Conservation (phyloP, 140 eudicot species). For the Oenanthe javanica region DNA sequence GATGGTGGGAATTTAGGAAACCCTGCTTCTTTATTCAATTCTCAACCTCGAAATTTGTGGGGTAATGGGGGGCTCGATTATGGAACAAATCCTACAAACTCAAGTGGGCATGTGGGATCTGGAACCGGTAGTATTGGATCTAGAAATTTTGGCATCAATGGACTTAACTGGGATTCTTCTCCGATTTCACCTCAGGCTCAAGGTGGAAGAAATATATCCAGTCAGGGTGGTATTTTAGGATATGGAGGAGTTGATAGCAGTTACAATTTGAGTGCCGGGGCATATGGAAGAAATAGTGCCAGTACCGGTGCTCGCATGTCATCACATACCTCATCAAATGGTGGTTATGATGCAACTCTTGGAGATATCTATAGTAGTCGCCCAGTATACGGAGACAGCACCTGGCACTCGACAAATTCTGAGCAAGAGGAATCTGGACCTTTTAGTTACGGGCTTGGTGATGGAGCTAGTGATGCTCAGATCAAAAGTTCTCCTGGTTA, state of each 20-base stretch:
- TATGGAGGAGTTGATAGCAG: conserved; percentile 47
- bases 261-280: conserved; percentile 34
- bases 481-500: conserved; percentile 44
- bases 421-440: conserved; percentile 61
- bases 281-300: conserved; percentile 46
- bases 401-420: conserved; percentile 52
- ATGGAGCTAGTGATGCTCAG: conserved; percentile 39
- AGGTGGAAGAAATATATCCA: conserved; percentile 31
- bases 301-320: conserved; percentile 31
- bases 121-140: conserved; percentile 42
- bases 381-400: conserved; percentile 47
- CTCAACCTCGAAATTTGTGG: conserved; percentile 43
- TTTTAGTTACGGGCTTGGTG: conserved; percentile 50
- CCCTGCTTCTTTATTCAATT: conserved; percentile 47
- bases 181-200: conserved; percentile 42
- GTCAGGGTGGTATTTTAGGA: conserved; percentile 45
- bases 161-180: conserved; percentile 51
- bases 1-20: conserved; percentile 57
- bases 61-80: conserved; percentile 51
- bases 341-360: conserved; percentile 49
- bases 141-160: conserved; percentile 37
- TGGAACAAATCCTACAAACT: conserved; percentile 36
- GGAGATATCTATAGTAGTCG: conserved; percentile 48
- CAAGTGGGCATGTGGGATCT: conserved; percentile 33
- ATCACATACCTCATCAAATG: conserved; percentile 34